Conservation (phyloP, 768 basidiomycete genomes). For the Grammothele lineata region DNA sequence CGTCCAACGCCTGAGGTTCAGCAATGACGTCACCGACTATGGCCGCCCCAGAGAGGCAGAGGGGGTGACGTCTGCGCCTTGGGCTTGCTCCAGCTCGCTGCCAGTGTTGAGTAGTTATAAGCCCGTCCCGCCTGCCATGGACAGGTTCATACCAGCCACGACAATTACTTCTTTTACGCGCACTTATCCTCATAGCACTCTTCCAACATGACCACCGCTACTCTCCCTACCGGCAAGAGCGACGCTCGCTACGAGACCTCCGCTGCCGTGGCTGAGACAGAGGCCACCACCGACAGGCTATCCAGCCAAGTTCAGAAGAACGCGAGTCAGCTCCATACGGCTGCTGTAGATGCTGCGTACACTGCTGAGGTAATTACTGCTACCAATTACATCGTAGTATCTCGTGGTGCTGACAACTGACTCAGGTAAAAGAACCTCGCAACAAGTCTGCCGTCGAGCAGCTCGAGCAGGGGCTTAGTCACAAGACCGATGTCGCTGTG, state of each 20-base stretch:
- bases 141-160: no score
- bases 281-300: slow-evolving; percentile 39
- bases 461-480: slow-evolving; percentile 24
- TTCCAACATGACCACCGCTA: slow-evolving; percentile 10
- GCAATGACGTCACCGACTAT: no score
- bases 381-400: neutral
- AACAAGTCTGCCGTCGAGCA: slow-evolving; percentile 23
- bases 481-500: slow-evolving; percentile 50
- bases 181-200: no score
- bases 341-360: slow-evolving; percentile 47
- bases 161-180: no score
- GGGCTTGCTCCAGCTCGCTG: no score
- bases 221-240: slow-evolving; percentile 14
- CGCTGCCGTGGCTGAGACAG: slow-evolving; percentile 47
- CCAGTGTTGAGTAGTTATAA: no score
- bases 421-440: slow-evolving; percentile 19
- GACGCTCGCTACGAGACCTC: slow-evolving; percentile 44
- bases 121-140: no score
- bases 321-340: slow-evolving; percentile 40
- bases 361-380: slow-evolving; percentile 42
- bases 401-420: neutral
- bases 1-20: no score
- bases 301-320: slow-evolving; percentile 45
- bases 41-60: no score
- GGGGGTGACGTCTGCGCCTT: no score